Evolutionary conservation across 1,284 basidiomycete species (phyloP), one percentile per base, ranked within the genome.

Genomic region (Ustilago loliicola): DNA sequence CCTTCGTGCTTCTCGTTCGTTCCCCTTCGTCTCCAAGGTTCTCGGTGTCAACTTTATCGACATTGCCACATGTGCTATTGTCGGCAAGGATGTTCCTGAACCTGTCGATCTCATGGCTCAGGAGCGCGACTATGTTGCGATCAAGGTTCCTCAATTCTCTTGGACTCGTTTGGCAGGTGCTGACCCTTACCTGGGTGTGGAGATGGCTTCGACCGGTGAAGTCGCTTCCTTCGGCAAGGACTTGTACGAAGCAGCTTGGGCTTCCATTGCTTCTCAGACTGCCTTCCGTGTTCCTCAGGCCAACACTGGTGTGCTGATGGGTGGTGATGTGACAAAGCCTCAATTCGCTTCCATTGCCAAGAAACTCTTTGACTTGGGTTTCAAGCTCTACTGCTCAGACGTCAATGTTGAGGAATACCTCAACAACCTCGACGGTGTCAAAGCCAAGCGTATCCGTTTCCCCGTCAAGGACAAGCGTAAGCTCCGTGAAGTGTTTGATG

Each of bases 1-100:
- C 88, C 89, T 99, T 61, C 94, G 97, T 80, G 97, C 97, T 29
- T 97, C 95, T 52, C 92, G 97, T 51, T 97, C 94, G 54, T 99
- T 98, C 93, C 97, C 97, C 80, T 99, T 99, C 88, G 97, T 99
- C 7, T 96, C 94, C 77, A 99, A 99, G 89, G 97, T 99, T 23
- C 90, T 98, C 60, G 96, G 95, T 53, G 91, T 92, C 87, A 98
- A 99, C 89, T 98, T 98, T 87, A 95, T 99, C 83, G 94, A 98
- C 79, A 92, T 92, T 56, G 97, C 97, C 4, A 94, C 96, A 7
- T 90, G 91, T 34, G 97, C 96, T 21, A 99, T 99, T 82, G 91
- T 94, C 47, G 93, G 91, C 62, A 89, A 93, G 83, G 90, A 96
- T 76, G 94, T 99, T 0, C 97, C 97, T 1, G 93, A 92, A 80